Evolutionary conservation across 176 grass and related monocot genomes (phyloP).

Genomic region (Aegilops bicornis): DNA sequence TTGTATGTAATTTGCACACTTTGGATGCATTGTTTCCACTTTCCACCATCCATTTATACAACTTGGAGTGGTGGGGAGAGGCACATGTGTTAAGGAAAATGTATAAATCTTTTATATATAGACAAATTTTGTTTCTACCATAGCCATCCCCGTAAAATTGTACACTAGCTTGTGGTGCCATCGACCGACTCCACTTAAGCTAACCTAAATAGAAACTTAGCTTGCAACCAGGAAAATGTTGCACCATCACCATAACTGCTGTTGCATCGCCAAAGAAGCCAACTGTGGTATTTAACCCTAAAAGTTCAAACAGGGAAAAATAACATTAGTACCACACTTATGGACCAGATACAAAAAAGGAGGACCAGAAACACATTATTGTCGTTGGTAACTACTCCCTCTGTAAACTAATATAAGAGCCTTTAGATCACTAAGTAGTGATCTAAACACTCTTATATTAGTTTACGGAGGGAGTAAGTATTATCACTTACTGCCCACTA

Average conservation of each 20-base stretch:
- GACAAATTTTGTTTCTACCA: not conserved
- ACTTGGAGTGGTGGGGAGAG: not conserved
- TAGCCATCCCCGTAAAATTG: not conserved
- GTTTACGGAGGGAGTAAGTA: too few species aligned
- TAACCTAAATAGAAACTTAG: not conserved
- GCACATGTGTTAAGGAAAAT: not conserved
- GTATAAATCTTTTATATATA: not conserved
- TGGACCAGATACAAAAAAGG: not conserved
- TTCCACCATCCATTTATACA: not conserved
- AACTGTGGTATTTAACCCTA: not conserved
- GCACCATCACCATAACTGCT: not conserved
- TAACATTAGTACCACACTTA: not conserved
- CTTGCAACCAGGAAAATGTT: not conserved
- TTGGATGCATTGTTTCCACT: not conserved
- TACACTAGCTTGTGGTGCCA: not conserved
- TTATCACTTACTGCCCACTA: not conserved
- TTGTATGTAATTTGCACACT: not conserved
- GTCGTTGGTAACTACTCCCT: not conserved
- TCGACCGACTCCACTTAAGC: not conserved
- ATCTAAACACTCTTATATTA: too few species aligned
- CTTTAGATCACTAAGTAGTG: too few species aligned
- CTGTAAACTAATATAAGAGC: too few species aligned
- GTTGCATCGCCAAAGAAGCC: not conserved
- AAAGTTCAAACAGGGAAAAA: not conserved
- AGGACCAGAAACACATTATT: not conserved